A percentile compares a stretch with the other conserved stretches of the same genome.
Evolutionary conservation across 1,284 basidiomycete species (phyloP).

Genomic region (Fomitopsis pinicola): DNA sequence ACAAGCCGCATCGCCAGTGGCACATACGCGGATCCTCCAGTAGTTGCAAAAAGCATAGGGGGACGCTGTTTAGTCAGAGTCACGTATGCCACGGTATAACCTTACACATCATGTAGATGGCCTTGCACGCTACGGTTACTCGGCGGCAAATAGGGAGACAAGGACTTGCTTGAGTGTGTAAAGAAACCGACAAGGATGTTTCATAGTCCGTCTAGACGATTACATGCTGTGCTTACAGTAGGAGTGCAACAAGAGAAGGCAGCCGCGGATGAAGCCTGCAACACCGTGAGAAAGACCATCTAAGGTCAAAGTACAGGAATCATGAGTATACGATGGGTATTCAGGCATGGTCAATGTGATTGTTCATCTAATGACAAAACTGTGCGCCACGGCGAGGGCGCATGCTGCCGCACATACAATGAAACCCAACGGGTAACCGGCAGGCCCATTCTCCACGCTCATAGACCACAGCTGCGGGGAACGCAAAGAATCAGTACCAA

Average conservation of each 20-base stretch:
- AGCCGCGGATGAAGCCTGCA: neutral
- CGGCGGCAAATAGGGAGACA: no score
- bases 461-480: constrained; percentile 65
- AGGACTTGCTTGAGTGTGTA: no score
- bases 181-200: neutral
- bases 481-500: neutral
- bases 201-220: neutral
- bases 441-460: constrained; percentile 63
- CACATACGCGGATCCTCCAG: no score
- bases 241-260: neutral
- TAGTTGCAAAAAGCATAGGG: no score
- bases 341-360: neutral
- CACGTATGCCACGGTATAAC: no score
- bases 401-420: constrained; percentile 59
- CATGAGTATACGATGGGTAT: neutral
- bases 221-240: neutral
- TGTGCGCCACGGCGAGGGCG: constrained; percentile 59
- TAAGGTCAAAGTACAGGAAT: neutral
- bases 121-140: no score
- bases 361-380: constrained; percentile 40
- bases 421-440: constrained; percentile 73
- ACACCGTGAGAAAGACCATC: neutral
- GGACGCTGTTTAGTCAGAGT: no score
- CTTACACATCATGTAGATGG: no score
- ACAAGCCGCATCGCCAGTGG: no score